phyloP scores from a whole-genome alignment of 2,329 filamentous ascomycete genomes.

The Geosmithia morbida region DNA sequence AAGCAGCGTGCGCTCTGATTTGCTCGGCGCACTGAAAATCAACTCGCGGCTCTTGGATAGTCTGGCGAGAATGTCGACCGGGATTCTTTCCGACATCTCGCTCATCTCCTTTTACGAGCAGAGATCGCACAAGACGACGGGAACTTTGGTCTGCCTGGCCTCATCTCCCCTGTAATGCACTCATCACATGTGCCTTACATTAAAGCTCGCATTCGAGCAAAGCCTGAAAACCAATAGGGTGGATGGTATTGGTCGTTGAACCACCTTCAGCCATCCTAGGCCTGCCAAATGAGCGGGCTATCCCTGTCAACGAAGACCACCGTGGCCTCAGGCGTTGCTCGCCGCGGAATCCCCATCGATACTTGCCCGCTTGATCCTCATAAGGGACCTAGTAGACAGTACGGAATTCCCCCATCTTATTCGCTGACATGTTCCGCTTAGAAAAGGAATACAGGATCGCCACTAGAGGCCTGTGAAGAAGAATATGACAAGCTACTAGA shows the following conservation, averaged over 20 bases:
- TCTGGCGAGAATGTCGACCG: background rate
- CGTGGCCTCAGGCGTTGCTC: background rate
- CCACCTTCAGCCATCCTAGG: background rate
- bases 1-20: background rate
- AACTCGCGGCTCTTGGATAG: background rate
- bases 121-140: background rate
- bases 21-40: background rate
- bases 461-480: background rate
- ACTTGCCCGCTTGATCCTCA: background rate
- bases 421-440: background rate
- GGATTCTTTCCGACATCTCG: background rate
- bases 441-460: background rate
- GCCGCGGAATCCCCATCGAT: background rate
- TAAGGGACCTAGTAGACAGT: background rate
- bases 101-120: slow-evolving; percentile 1
- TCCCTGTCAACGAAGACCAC: slow-evolving; percentile 1
- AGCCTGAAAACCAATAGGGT: background rate
- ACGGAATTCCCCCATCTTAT: background rate
- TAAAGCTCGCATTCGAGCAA: too few species aligned
- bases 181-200: background rate
- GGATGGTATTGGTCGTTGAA: background rate
- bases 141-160: background rate
- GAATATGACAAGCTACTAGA: background rate
- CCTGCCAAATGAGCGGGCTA: background rate
- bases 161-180: background rate